These are phyloP conservation scores for Penicillium ochrochloron DNA, from an alignment of 495 filamentous ascomycete genomes.

Conservation along the genomic window DNA sequence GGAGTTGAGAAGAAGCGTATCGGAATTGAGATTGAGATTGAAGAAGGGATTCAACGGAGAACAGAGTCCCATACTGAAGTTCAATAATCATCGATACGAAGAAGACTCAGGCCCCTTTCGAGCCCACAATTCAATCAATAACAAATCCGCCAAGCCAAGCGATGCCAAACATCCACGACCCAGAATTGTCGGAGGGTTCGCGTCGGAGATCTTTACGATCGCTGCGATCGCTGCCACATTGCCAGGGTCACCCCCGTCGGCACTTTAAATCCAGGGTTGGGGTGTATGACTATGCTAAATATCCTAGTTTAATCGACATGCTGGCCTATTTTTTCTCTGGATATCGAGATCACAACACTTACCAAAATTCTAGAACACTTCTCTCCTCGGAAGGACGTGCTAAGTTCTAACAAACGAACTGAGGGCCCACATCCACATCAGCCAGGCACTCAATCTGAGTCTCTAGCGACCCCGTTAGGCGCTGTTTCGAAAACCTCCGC, in stretches of 20 bases:
- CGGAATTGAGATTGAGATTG: not conserved
- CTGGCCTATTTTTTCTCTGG: too few relatives aligned
- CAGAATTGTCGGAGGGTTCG: not conserved
- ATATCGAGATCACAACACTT: too few relatives aligned
- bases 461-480: constrained; percentile 8
- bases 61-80: not conserved
- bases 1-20: not conserved
- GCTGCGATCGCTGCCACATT: not conserved
- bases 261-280: not conserved
- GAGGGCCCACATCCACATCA: constrained; percentile 5
- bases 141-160: not conserved
- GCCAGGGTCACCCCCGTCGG: not conserved
- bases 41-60: not conserved
- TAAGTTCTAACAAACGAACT: constrained; percentile 8
- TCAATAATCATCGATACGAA: not conserved
- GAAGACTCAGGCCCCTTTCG: not conserved
- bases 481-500: constrained; percentile 7
- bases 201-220: not conserved
- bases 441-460: constrained; percentile 24
- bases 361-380: not conserved
- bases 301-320: too few relatives aligned
- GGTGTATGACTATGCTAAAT: not conserved
- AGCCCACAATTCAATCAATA: not conserved
- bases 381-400: not conserved
- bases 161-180: not conserved